Evolutionary conservation across 2,329 filamentous ascomycete genomes (phyloP), one percentile per base, ranked within the genome.

Genomic region (Clonostachys sp.): DNA sequence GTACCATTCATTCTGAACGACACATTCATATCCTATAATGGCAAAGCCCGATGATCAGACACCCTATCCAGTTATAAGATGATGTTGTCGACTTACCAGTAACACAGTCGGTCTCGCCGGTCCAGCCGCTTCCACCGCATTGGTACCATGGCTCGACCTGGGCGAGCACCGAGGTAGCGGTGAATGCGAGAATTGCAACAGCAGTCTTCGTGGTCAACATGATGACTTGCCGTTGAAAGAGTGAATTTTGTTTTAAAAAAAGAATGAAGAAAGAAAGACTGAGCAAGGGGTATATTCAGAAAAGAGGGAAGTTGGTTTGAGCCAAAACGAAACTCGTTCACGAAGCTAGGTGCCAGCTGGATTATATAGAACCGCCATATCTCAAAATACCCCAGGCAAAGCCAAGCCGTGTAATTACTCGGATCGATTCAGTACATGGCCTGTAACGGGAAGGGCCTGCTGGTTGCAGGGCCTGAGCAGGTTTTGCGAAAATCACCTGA

Each of bases 1-100:
- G 57, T 84, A 84, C 60, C 75, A 54, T 34, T 47, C 39, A 33
- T 51, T 55, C 20, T 52, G 50, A 3, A 43, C 51, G n/a, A 44
- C 41, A 42, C 51, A 55, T 2, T 42, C 46, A 12, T 20, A 47
- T 13, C 45, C 45, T 47, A 30, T 30, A 30, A 10, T 5, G 24
- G 9, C 24, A 10, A 17, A 10, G 9, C 9, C 24, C 24, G 10
- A 30, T 24, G 7, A 9, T 30, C 9, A 30, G 24, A 30, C 4
- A 10, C 24, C 3, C 8, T 30, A 2, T 10, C 10, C 8, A 30
- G 24, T 9, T 30, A 20, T 16, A 5, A 20, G 17, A n/a, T 20
- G 41, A 42, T 9, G 20, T 18, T n/a, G n/a, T 12, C 12, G 41
- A 20, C 41, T 16, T 42, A 42, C 41, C 41, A 10, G 43, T 36